A percentile compares a stretch with the other conserved stretches of the same genome.
phyloP scores from a whole-genome alignment of 2,329 filamentous ascomycete species.

The Alternaria conjuncta region DNA sequence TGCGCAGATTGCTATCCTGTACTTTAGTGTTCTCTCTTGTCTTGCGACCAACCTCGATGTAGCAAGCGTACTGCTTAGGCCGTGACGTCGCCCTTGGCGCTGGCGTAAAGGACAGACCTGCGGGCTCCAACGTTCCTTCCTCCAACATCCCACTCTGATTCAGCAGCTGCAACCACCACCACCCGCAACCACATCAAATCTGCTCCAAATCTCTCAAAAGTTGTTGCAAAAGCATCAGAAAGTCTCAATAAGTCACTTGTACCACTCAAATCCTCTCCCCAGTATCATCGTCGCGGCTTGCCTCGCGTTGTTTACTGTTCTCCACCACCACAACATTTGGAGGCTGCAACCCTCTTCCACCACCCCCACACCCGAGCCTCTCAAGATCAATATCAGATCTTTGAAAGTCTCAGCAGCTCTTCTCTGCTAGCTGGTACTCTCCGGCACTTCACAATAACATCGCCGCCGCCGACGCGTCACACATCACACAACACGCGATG shows the following conservation, averaged over 20 bases:
- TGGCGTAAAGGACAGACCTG: conserved; percentile 1
- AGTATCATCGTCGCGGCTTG: neutral
- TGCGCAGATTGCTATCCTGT: neutral
- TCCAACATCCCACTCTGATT: conserved; percentile 18
- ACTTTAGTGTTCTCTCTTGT: neutral
- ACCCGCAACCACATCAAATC: conserved; percentile 3
- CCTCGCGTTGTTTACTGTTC: conserved; percentile 33
- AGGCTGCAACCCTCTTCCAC: neutral
- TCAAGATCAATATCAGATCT: neutral
- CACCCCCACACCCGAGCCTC: neutral
- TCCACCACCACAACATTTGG: neutral
- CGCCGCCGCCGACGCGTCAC: conserved; percentile 24
- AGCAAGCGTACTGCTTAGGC: neutral
- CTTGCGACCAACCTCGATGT: neutral
- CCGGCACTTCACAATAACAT: neutral
- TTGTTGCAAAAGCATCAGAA: neutral
- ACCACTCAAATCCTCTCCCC: neutral
- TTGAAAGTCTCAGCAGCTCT: neutral
- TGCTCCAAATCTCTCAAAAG: conserved; percentile 6
- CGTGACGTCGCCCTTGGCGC: conserved; percentile 5
- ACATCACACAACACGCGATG: conserved; percentile 28
- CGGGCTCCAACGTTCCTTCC: conserved; percentile 21
- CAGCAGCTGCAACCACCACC: conserved; percentile 24
- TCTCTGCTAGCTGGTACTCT: neutral
- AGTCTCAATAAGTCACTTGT: neutral